A percentile compares a stretch with the other conserved stretches of the same genome.
Evolutionary conservation across 805 yeast genomes (phyloP).

Genomic region (Ogataea allantospora): DNA sequence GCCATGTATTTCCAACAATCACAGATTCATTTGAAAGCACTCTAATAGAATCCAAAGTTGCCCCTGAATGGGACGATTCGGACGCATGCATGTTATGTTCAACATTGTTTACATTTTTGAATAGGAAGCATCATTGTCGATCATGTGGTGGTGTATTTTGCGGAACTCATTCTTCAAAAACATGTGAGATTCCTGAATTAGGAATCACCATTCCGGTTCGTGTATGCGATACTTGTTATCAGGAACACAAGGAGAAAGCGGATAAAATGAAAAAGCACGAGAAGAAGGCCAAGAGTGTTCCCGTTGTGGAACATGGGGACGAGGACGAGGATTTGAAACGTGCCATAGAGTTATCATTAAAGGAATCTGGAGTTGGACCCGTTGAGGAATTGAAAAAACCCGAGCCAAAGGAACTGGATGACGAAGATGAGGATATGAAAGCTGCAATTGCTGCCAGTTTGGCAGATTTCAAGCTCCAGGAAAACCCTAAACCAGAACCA

Average conservation of each 20-base stretch:
- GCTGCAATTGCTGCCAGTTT: slow-evolving; percentile 94
- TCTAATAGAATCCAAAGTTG: slow-evolving; percentile 83
- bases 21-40: slow-evolving; percentile 37
- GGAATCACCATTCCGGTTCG: slow-evolving; percentile 90
- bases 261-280: slow-evolving; percentile 61
- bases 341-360: slow-evolving; percentile 78
- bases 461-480: slow-evolving; percentile 54
- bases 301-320: slow-evolving; percentile 37
- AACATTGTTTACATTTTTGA: slow-evolving; percentile 70
- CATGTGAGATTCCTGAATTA: slow-evolving; percentile 68
- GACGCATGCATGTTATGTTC: slow-evolving; percentile 96
- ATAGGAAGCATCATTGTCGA: slow-evolving; percentile 94
- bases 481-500: slow-evolving; percentile 1
- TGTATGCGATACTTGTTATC: slow-evolving; percentile 88
- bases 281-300: slow-evolving; percentile 27
- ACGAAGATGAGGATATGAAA: slow-evolving; percentile 83
- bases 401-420: slow-evolving; percentile 37
- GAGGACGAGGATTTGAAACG: slow-evolving; percentile 74
- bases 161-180: slow-evolving; percentile 77
- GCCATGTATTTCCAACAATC: slow-evolving; percentile 63
- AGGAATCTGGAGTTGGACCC: slow-evolving; percentile 44
- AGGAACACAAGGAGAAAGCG: slow-evolving; percentile 53
- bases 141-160: slow-evolving; percentile 96
- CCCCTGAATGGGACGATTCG: slow-evolving; percentile 97
- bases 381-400: slow-evolving; percentile 2